A percentile compares a stretch with the other conserved stretches of the same genome.
Evolutionary conservation across 352 stramenopile species (phyloP).

Genomic region (Globisporangium cystogenes): DNA sequence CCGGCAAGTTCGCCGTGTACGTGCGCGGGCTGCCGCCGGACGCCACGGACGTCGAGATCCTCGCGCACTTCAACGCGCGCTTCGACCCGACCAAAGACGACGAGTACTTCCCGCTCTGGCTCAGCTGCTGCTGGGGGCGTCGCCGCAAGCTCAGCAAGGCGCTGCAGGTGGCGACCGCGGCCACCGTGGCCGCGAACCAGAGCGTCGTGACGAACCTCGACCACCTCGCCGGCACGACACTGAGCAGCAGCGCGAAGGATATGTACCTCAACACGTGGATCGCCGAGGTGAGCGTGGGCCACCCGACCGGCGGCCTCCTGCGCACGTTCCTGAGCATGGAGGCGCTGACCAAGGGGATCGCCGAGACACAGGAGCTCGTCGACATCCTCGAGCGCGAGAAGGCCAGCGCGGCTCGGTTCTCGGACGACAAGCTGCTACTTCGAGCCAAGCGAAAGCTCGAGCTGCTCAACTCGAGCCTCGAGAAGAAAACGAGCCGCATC

Average conservation of each 20-base stretch:
- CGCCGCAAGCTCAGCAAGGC: constrained; percentile 43
- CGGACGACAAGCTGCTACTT: constrained; percentile 36
- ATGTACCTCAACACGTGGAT: constrained; percentile 85
- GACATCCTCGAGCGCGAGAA: constrained; percentile 50
- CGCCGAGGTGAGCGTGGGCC: constrained; percentile 77
- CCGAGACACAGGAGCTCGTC: constrained; percentile 45
- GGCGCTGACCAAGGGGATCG: constrained; percentile 51
- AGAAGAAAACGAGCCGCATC: constrained; percentile 58
- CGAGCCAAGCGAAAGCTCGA: constrained; percentile 23
- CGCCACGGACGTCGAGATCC: constrained; percentile 55
- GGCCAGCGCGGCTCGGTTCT: constrained; percentile 18
- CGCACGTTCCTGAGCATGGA: constrained; percentile 71
- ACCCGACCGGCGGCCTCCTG: constrained; percentile 69
- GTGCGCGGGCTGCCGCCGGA: constrained; percentile 65
- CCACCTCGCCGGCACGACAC: constrained; percentile 35
- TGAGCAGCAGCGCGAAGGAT: constrained; percentile 26
- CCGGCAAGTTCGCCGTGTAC: constrained; percentile 76
- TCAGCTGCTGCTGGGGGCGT: constrained; percentile 58
- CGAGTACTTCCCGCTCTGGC: constrained; percentile 49
- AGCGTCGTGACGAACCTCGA: constrained; percentile 61
- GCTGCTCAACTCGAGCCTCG: constrained; percentile 25
- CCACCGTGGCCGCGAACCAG: constrained; percentile 14
- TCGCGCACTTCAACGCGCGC: constrained; percentile 66
- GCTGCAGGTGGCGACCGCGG: background rate
- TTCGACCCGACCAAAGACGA: constrained; percentile 76